Percentiles rank a stretch among this genome's conserved stretches.
Evolutionary conservation across 2,329 filamentous ascomycete species (phyloP).

Genomic region (Xylaria sp.): DNA sequence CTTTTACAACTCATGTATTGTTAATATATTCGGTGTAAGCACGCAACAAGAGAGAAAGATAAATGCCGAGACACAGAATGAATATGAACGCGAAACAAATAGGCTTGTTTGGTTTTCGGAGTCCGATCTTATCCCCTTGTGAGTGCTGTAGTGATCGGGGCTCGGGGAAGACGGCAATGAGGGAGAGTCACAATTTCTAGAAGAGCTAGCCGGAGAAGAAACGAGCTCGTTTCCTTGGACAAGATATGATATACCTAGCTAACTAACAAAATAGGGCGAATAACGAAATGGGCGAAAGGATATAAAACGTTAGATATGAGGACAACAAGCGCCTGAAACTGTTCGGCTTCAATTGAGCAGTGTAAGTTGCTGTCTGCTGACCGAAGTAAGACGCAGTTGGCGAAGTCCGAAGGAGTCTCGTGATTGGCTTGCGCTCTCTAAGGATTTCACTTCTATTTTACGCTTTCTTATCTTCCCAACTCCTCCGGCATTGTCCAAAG

Average conservation of each 20-base stretch:
- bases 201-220: neutral
- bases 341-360: constrained; percentile 2
- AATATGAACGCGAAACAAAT: neutral
- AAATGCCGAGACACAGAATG: neutral
- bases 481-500: neutral
- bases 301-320: neutral
- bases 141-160: neutral
- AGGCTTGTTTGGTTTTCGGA: neutral
- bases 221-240: neutral
- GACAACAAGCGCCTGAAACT: neutral
- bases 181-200: neutral
- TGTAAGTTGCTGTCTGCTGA: constrained; percentile 6
- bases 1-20: neutral
- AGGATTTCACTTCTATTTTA: neutral
- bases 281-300: neutral
- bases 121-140: neutral
- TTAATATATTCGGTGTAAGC: constrained; percentile 52
- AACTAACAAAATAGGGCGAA: neutral
- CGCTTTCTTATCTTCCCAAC: neutral
- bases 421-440: constrained; percentile 19
- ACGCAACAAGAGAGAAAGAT: constrained; percentile 1
- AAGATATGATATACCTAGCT: neutral
- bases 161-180: neutral
- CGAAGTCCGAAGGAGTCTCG: constrained; percentile 25
- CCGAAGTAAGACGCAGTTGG: constrained; percentile 14